phyloP scores from a whole-genome alignment of 2,329 filamentous ascomycete genomes.

The Pyrenophora graminea region DNA sequence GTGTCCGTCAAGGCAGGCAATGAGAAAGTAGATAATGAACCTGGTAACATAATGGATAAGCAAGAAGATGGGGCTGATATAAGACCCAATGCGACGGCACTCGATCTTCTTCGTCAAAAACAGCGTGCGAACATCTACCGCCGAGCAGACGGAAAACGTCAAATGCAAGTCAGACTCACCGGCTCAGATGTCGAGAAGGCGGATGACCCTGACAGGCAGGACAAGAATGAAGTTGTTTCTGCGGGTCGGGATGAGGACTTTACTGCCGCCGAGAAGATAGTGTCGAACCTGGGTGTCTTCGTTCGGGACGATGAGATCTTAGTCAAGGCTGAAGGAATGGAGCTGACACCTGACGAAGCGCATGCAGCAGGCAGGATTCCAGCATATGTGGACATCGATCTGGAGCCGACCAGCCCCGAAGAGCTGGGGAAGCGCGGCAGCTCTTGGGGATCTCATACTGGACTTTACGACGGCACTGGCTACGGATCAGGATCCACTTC shows the following conservation, averaged over 20 bases:
- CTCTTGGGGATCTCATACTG: constrained; percentile 5
- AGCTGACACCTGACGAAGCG: constrained; percentile 2
- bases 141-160: constrained; percentile 2
- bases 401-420: background rate
- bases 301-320: background rate
- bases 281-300: background rate
- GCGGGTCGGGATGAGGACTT: constrained; percentile 1
- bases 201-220: background rate
- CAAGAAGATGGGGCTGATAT: too few species aligned
- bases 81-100: too few species aligned
- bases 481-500: constrained; percentile 23
- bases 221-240: background rate
- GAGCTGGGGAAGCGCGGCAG: constrained; percentile 2
- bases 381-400: constrained; percentile 1
- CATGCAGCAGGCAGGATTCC: constrained; percentile 5
- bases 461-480: constrained; percentile 33
- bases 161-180: constrained; percentile 1
- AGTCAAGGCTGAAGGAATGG: background rate
- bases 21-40: too few species aligned
- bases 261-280: background rate
- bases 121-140: constrained; percentile 1
- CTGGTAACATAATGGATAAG: too few species aligned
- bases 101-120: background rate
- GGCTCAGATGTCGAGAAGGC: background rate
- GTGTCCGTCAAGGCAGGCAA: too few species aligned